Evolutionary conservation across 2,329 filamentous ascomycete genomes (phyloP), one percentile per base, ranked within the genome.

Genomic region (Paraphoma sp.): DNA sequence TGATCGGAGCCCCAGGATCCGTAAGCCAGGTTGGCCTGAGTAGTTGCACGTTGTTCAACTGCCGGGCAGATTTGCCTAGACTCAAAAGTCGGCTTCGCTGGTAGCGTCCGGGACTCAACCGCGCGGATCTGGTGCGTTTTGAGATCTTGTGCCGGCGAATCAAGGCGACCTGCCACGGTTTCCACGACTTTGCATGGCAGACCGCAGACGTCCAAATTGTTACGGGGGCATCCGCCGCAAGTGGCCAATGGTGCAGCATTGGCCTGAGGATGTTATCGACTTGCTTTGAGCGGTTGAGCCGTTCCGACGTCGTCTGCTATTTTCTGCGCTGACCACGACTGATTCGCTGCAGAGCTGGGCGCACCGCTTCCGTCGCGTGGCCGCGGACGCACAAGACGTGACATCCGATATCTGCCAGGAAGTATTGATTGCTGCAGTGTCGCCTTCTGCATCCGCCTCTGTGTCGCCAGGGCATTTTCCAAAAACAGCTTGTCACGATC

Each of bases 351-450:
- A 14, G 16, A 14, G 11, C 56, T 59, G 61, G 59, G 49, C 53
- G 16, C 51, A 29, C 66, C 60, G 60, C 60, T 56, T 66, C 51
- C 51, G 51, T 45, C 57, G 59, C 56, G 54, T 60, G 58, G 44
- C 55, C 51, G 51, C 33, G 54, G 51, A 40, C 49, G 43, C 29
- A 52, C 36, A n/a, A 31, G n/a, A 38, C 14, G 43, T 52, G 42
- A 49, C 56, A 55, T 57, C 48, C 48, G 52, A 51, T 50, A 44
- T 29, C 53, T 58, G 61, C 55, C 50, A 45, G 47, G 51, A 48
- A 60, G 52, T 65, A 67, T 69, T 61, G 66, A 57, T 62, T 68
- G 40, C 62, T 57, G 63, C 51, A 48, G 65, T 67, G 58, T 45
- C 17, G 43, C 45, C 47, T 44, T 41, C 42, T 46, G 16, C 55